Evolutionary conservation across 495 filamentous ascomycete species (phyloP).

Genomic region (Cairneyella variabilis): DNA sequence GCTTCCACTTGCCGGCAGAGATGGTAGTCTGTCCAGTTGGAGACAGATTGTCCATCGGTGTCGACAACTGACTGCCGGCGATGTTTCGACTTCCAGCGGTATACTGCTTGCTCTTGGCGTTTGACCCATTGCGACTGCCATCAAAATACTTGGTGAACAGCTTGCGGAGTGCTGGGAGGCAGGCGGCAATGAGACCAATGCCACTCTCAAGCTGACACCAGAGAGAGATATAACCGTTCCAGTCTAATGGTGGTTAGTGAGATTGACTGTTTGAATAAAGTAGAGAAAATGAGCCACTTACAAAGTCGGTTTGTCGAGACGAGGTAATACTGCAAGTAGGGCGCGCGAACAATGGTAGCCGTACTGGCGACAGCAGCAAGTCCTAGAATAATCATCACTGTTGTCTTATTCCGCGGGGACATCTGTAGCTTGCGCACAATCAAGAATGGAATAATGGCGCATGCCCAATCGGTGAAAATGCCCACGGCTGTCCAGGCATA

Average conservation of each 20-base stretch:
- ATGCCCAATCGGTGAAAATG: conserved; percentile 1
- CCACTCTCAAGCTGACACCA: background rate
- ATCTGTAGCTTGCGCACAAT: conserved; percentile 2
- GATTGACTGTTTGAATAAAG: background rate
- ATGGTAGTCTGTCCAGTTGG: background rate
- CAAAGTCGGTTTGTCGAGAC: background rate
- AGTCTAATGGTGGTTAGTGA: conserved; percentile 2
- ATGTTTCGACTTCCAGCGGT: background rate
- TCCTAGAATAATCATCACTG: background rate
- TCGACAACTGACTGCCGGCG: background rate
- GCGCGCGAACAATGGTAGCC: background rate
- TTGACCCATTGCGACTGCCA: conserved; percentile 1
- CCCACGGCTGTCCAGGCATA: background rate
- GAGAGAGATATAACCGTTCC: background rate
- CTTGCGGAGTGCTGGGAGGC: background rate
- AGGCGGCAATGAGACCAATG: background rate
- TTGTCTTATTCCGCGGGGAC: background rate
- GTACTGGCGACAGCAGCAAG: background rate
- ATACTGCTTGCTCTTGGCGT: background rate
- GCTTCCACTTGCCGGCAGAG: background rate
- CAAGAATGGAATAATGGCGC: background rate
- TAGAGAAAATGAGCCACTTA: background rate
- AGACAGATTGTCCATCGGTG: background rate
- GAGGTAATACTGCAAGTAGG: background rate
- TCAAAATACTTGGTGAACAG: background rate